Base-by-base conservation (phyloP, 805 yeast species). In the Wickerhamomyces bovis region DNA sequence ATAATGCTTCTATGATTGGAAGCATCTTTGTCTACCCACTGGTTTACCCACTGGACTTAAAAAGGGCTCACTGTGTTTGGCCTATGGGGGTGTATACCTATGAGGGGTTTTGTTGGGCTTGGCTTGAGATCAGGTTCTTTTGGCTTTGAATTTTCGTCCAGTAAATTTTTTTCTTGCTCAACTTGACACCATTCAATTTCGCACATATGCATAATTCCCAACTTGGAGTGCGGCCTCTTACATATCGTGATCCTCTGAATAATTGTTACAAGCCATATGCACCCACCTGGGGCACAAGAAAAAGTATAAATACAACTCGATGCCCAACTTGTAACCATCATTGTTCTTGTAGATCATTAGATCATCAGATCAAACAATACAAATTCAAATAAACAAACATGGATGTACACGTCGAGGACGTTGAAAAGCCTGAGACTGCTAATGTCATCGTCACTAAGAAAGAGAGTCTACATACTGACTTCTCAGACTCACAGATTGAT, bases 321-420 rank as follows among this genome's bases (percentile, higher is more conserved):
- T 28, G n/a, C 31, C 31, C 31, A 28, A 4, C n/a, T 28, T 3
- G 13, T 28, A 15, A 25, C 28, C 28, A 25, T 25, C 23, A 22
- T 22, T 5, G 23, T 6, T 22, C 23, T 22, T n/a, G 9, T 23
- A 6, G 25, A 23, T 6, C 6, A 9, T 23, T 23, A 9, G 25
- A 23, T 23, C 8, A 6, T 9, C 25, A 23, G 25, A 23, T 23
- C 25, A 23, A 23, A 21, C 18, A 18, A 3, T 22, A 25, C 22
- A n/a, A 20, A 23, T 21, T 15, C 26, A 16, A 7, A 11, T 23
- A 26, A 10, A 23, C 23, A 15, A 4, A 19, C 30, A 12, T 47
- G 48, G 36, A 52, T 16, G 50, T 50, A 40, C 50, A 44, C 23
- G 55, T 54, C n/a, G 57, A 54, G 44, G 53, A 54, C 21, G 33